Percentiles rank a stretch among this genome's conserved stretches.
Conservation (phyloP, 2,329 filamentous ascomycete genomes). For the Mycosphaerella sp. region DNA sequence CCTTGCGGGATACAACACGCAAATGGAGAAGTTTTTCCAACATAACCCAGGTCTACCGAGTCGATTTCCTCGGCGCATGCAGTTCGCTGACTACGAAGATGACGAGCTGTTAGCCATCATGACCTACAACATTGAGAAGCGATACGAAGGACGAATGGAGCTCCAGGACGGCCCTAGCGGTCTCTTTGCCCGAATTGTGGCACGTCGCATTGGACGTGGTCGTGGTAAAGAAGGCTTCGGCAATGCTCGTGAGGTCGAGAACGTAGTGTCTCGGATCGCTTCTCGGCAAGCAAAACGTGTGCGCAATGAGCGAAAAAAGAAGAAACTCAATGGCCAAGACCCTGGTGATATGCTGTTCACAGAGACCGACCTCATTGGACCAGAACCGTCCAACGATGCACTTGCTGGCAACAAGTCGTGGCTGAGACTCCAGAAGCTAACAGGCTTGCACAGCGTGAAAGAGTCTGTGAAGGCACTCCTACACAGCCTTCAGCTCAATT, state of each 20-base stretch:
- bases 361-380: no score
- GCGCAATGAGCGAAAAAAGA: no score
- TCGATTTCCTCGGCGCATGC: constrained; percentile 59
- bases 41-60: constrained; percentile 68
- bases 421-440: no score
- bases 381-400: no score
- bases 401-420: no score
- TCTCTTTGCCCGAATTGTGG: constrained; percentile 55
- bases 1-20: constrained; percentile 58
- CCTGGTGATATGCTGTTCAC: no score
- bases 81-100: constrained; percentile 65
- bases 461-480: no score
- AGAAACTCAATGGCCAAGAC: no score
- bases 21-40: constrained; percentile 52
- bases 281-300: no score
- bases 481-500: no score
- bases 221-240: constrained; percentile 64
- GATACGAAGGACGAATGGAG: constrained; percentile 52
- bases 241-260: constrained; percentile 52
- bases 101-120: constrained; percentile 59
- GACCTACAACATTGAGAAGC: constrained; percentile 47
- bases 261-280: no score
- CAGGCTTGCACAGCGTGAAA: no score
- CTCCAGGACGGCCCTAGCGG: constrained; percentile 48
- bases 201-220: constrained; percentile 55